phyloP scores from a whole-genome alignment of 495 filamentous ascomycete genomes.

The Lineolata rhizophorae region DNA sequence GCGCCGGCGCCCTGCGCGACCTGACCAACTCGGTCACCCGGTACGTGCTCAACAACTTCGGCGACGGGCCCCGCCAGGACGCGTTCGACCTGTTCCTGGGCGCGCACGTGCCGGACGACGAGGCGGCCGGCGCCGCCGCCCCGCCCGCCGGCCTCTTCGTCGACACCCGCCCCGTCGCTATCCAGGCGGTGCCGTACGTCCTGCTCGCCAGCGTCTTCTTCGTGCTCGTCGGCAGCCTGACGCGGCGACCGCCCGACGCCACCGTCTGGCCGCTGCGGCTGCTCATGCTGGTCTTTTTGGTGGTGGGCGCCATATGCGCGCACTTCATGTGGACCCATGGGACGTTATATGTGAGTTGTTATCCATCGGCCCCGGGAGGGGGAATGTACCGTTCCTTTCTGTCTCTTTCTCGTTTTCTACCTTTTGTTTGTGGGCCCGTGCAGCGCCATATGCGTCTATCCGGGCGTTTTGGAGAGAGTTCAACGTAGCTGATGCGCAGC shows the following conservation, averaged over 20 bases:
- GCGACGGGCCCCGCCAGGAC: conserved; percentile 82
- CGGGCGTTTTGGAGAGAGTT: too few relatives aligned
- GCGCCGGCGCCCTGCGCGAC: conserved; percentile 61
- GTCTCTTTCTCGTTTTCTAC: neutral
- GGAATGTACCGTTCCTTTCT: too few relatives aligned
- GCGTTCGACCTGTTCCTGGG: conserved; percentile 89
- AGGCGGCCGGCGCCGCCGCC: conserved; percentile 36
- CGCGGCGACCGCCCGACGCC: conserved; percentile 39
- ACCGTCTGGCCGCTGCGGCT: conserved; percentile 56
- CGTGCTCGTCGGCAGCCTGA: conserved; percentile 55
- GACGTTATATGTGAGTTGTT: conserved; percentile 78
- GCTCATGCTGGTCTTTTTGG: conserved; percentile 53
- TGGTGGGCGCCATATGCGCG: conserved; percentile 42
- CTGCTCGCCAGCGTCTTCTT: conserved; percentile 75
- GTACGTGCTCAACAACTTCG: conserved; percentile 79
- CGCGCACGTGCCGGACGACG: conserved; percentile 47
- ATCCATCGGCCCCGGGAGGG: too few relatives aligned
- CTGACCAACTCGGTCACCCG: conserved; percentile 59
- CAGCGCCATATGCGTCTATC: too few relatives aligned
- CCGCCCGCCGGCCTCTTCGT: conserved; percentile 41
- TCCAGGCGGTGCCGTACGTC: conserved; percentile 80
- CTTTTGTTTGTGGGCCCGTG: neutral
- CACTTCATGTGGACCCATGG: conserved; percentile 62
- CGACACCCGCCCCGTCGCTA: conserved; percentile 67
- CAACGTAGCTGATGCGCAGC: too few relatives aligned